These are phyloP conservation scores for Pseudogymnoascus sp. DNA, from an alignment of 2,329 filamentous ascomycete species.

Conservation along the genomic window DNA sequence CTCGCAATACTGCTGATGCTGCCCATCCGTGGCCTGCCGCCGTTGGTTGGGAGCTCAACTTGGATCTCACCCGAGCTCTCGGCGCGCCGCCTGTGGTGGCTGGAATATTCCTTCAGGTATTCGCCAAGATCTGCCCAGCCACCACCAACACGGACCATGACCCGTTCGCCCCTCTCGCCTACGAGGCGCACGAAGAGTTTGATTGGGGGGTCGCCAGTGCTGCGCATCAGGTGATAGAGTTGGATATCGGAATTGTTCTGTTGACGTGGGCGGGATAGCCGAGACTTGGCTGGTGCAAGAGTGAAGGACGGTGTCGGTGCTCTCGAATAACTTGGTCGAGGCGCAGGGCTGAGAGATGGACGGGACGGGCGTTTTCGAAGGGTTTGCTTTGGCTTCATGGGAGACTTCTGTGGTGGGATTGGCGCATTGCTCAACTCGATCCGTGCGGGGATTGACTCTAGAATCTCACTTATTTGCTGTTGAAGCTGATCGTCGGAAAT, in stretches of 20 bases:
- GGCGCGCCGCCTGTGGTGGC: conserved; percentile 76
- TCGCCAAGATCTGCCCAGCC: conserved; percentile 98
- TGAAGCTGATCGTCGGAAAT: conserved; percentile 60
- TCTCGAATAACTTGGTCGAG: conserved; percentile 30
- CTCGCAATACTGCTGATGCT: neutral
- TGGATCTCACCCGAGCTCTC: conserved; percentile 53
- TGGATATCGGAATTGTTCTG: conserved; percentile 67
- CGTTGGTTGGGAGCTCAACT: conserved; percentile 38
- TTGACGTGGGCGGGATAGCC: conserved; percentile 40
- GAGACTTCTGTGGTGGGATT: conserved; percentile 22
- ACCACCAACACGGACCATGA: conserved; percentile 96
- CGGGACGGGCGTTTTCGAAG: conserved; percentile 18
- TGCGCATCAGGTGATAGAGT: conserved; percentile 82
- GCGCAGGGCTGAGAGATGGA: conserved; percentile 26
- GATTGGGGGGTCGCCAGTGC: conserved; percentile 77
- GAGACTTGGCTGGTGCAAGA: conserved; percentile 53
- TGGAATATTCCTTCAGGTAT: conserved; percentile 87
- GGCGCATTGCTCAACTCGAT: conserved; percentile 49
- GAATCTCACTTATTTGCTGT: conserved; percentile 70
- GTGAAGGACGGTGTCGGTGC: conserved; percentile 62
- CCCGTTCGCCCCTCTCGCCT: conserved; percentile 79
- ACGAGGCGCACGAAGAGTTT: conserved; percentile 92
- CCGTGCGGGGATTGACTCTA: conserved; percentile 68
- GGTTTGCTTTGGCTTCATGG: neutral
- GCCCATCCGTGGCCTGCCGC: conserved; percentile 14